These are phyloP conservation scores for Inosperma sp. DNA, from an alignment of 768 basidiomycete genomes.

Conservation along the genomic window DNA sequence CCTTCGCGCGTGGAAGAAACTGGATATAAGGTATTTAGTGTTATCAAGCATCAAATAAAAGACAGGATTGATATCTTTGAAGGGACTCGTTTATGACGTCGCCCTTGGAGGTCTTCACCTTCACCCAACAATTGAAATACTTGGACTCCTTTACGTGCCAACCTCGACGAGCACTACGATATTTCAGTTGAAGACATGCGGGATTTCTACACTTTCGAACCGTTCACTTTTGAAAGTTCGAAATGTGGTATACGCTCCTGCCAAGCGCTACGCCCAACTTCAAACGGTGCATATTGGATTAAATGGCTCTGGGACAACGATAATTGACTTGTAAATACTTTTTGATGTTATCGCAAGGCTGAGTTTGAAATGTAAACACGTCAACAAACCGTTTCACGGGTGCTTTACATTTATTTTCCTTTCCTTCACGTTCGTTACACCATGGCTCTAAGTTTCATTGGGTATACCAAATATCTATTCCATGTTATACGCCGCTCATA, in stretches of 20 bases:
- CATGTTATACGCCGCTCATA: background rate
- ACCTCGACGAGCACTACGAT: background rate
- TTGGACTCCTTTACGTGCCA: background rate
- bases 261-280: background rate
- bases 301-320: background rate
- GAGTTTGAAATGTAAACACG: slow-evolving; percentile 10
- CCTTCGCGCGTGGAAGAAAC: background rate
- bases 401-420: background rate
- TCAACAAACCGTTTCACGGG: slow-evolving; percentile 2
- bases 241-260: background rate
- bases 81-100: background rate
- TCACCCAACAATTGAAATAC: background rate
- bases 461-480: background rate
- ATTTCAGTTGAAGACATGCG: background rate
- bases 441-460: slow-evolving; percentile 8
- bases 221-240: background rate
- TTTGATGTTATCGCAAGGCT: too few species aligned
- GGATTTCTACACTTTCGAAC: background rate
- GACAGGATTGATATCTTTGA: background rate
- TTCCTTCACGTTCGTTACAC: background rate
- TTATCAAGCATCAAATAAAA: background rate
- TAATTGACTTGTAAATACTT: too few species aligned
- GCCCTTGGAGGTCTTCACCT: background rate
- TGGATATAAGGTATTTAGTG: background rate
- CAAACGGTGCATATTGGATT: background rate